phyloP scores from a whole-genome alignment of 2,329 filamentous ascomycete species.

The Colletotrichum gigasporum region DNA sequence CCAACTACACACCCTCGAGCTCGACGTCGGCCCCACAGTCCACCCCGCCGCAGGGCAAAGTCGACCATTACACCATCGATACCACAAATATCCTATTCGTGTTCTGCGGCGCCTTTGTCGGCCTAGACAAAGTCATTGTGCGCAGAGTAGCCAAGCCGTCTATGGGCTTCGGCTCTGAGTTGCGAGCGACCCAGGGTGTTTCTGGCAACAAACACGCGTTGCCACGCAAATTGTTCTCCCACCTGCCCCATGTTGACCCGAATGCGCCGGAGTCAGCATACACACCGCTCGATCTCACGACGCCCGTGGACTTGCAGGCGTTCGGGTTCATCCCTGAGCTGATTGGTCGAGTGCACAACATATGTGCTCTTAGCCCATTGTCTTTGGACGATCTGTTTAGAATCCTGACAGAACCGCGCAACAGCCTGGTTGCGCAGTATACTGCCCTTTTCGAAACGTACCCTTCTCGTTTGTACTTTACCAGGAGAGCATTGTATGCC shows the following conservation, averaged over 20 bases:
- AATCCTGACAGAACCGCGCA: slow-evolving; percentile 91
- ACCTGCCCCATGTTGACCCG: slow-evolving; percentile 64
- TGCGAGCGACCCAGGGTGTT: slow-evolving; percentile 67
- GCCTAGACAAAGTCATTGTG: slow-evolving; percentile 86
- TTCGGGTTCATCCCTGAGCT: slow-evolving; percentile 95
- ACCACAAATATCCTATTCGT: slow-evolving; percentile 98
- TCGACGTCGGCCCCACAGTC: slow-evolving; percentile 57
- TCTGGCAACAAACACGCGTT: slow-evolving; percentile 65
- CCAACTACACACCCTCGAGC: slow-evolving; percentile 58
- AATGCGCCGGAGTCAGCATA: slow-evolving; percentile 48
- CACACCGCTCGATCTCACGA: slow-evolving; percentile 75
- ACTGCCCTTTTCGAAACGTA: slow-evolving; percentile 83
- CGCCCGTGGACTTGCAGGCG: slow-evolving; percentile 78
- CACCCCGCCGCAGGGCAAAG: slow-evolving; percentile 58
- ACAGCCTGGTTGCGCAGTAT: slow-evolving; percentile 89
- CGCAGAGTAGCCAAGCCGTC: slow-evolving; percentile 86
- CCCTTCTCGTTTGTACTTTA: slow-evolving; percentile 85
- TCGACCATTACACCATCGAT: slow-evolving; percentile 78
- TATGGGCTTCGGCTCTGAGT: slow-evolving; percentile 90
- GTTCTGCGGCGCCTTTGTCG: slow-evolving; percentile 94
- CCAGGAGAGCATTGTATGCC: slow-evolving; percentile 80
- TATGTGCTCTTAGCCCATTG: slow-evolving; percentile 84
- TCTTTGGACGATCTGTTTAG: slow-evolving; percentile 75
- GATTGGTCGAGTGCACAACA: slow-evolving; percentile 94
- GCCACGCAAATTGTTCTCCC: slow-evolving; percentile 68